Evolutionary conservation across 305 asterid genomes (phyloP), one percentile per base, ranked within the genome.

Genomic region (Fraxinus baroniana): DNA sequence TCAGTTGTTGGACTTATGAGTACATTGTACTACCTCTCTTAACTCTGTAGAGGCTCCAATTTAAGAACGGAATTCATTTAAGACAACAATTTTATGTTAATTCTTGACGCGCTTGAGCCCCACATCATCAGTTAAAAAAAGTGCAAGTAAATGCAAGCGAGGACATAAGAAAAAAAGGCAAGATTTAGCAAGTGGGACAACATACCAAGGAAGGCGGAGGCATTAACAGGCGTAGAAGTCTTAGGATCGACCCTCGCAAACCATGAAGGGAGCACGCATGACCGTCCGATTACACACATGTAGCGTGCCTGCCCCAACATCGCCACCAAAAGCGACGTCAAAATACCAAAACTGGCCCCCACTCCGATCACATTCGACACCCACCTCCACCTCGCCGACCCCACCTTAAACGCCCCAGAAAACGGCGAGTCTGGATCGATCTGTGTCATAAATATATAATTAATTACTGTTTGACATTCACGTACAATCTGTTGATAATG

Each of bases 221-320:
- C 92, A 72, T 95, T 94, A 74, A 95, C 92, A 32, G 99, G 99
- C 55, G 99, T 95, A 1, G 93, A 89, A 62, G 97, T 94, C 35
- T 87, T 88, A 4, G 89, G 91, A 84, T 95, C 97, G 84, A 95
- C 94, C 91, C 76, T 87, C 15, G 99, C 98, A 74, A 95, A 95
- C 99, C 98, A 94, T 0, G 92, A 28, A 3, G 99, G 99, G 84
- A 92, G 90, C 74, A 95, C 94, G 75, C 92, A 87, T 7, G 99
- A 93, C 86, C 98, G 90, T 57, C 99, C 98, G 89, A 95, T 95
- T 80, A 95, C 98, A 64, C 98, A 95, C 98, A 94, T 91, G 90
- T 95, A 95, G 36, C 99, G 93, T 1, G 98, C 97, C 79, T 95
- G 99, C 2, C 99, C 99, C 89, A 95, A 82, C 99, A 95, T 95